Conservation (phyloP, 2,329 filamentous ascomycete species). For the Purpureocillium takamizusanense region DNA sequence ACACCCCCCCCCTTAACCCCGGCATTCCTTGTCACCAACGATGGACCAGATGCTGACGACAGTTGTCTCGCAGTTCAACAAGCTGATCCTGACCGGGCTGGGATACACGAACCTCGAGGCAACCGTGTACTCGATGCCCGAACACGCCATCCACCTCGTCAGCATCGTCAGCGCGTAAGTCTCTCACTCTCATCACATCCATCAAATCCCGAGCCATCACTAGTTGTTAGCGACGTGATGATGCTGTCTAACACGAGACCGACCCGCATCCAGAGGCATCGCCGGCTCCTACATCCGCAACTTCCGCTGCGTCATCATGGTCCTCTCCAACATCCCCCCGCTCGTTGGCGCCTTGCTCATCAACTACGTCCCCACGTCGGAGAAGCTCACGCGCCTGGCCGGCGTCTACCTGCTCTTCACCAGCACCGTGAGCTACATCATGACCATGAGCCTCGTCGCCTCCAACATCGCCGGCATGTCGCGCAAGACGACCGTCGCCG, state of each 20-base stretch:
- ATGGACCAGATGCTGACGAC: too few relatives aligned
- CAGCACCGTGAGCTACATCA: background rate
- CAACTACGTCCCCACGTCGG: background rate
- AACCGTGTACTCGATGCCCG: slow-evolving; percentile 3
- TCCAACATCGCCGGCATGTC: background rate
- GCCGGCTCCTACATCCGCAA: background rate
- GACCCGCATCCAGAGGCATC: background rate
- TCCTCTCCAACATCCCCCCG: background rate
- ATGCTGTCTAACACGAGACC: too few relatives aligned
- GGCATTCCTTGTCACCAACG: too few relatives aligned
- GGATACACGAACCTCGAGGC: slow-evolving; percentile 5
- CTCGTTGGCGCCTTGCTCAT: background rate
- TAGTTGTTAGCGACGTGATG: background rate
- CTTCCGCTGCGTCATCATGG: background rate
- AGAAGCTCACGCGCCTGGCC: background rate
- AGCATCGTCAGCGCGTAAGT: slow-evolving; percentile 1
- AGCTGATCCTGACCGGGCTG: slow-evolving; percentile 7
- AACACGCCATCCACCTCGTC: slow-evolving; percentile 9
- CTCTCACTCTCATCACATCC: too few relatives aligned
- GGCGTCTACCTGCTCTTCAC: background rate
- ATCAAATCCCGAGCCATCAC: background rate
- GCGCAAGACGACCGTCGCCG: background rate
- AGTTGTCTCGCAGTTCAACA: slow-evolving; percentile 7
- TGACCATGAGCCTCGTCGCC: background rate
- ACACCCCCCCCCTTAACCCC: too few relatives aligned